A percentile compares a stretch with the other conserved stretches of the same genome.
Conservation (phyloP, 2,329 filamentous ascomycete species). For the Nemania sp. region DNA sequence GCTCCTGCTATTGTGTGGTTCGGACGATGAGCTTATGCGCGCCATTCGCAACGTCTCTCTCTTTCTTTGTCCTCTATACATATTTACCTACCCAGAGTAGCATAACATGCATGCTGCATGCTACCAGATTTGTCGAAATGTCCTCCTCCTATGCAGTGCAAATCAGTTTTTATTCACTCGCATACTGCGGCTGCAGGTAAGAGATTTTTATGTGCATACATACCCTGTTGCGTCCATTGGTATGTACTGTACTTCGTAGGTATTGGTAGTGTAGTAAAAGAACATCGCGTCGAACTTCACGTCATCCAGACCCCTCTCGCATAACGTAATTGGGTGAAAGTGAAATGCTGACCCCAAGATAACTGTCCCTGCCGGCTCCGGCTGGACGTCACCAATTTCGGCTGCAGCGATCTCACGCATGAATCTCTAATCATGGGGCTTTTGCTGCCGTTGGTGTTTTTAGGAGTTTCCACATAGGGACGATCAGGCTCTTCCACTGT, state of each 20-base stretch:
- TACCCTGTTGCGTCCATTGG: background rate
- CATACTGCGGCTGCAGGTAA: slow-evolving; percentile 17
- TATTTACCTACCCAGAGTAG: background rate
- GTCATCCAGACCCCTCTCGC: background rate
- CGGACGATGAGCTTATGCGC: slow-evolving; percentile 19
- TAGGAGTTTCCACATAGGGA: slow-evolving; percentile 8
- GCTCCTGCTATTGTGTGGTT: slow-evolving; percentile 9
- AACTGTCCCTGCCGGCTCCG: slow-evolving; percentile 1
- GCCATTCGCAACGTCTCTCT: slow-evolving; percentile 8
- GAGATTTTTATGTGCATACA: background rate
- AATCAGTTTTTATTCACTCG: slow-evolving; percentile 21
- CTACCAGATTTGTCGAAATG: slow-evolving; percentile 15
- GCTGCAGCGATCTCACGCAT: slow-evolving; percentile 21
- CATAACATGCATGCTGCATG: slow-evolving; percentile 11
- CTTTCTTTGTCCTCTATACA: no score
- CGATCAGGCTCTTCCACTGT: slow-evolving; percentile 2
- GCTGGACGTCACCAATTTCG: slow-evolving; percentile 1
- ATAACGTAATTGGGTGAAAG: background rate
- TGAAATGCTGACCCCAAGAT: background rate
- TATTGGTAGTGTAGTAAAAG: no score
- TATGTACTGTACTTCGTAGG: background rate
- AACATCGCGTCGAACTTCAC: slow-evolving; percentile 4
- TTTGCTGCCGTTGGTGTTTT: background rate
- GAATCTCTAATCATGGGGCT: slow-evolving; percentile 3
- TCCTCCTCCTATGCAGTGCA: slow-evolving; percentile 11